These are phyloP conservation scores for Hondaea fermentalgiana DNA, from an alignment of 108 stramenopile species.

Conservation along the genomic window DNA sequence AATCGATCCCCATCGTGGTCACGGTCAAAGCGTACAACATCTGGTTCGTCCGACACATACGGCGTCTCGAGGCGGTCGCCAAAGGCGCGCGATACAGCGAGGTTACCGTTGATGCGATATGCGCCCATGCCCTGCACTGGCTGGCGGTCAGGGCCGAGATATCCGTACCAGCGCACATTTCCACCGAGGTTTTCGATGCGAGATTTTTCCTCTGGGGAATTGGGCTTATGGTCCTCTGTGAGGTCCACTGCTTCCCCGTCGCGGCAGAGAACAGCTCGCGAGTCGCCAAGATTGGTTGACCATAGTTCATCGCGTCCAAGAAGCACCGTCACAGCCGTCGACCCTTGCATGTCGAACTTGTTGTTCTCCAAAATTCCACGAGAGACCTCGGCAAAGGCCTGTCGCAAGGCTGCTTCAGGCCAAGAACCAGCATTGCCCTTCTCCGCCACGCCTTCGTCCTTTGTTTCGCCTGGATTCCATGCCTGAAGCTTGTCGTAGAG, in stretches of 20 bases:
- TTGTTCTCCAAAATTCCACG: slow-evolving; percentile 66
- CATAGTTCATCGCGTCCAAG: slow-evolving; percentile 69
- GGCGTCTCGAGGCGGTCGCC: slow-evolving; percentile 85
- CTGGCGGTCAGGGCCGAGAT: slow-evolving; percentile 22
- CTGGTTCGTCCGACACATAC: slow-evolving; percentile 65
- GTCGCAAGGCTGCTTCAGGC: slow-evolving; percentile 69
- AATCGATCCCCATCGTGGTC: slow-evolving; percentile 43
- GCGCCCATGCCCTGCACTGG: slow-evolving; percentile 64
- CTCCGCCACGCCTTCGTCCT: slow-evolving; percentile 52
- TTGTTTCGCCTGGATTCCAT: neutral
- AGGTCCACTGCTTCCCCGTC: slow-evolving; percentile 39
- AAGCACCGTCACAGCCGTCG: slow-evolving; percentile 72
- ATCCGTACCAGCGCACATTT: slow-evolving; percentile 30
- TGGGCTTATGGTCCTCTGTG: slow-evolving; percentile 84
- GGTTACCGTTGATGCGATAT: slow-evolving; percentile 85
- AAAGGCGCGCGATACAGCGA: slow-evolving; percentile 80
- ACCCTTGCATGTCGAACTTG: slow-evolving; percentile 65
- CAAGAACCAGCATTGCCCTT: slow-evolving; percentile 29
- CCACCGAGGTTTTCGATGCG: slow-evolving; percentile 72
- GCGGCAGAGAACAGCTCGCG: slow-evolving; percentile 73
- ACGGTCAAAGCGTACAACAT: slow-evolving; percentile 51
- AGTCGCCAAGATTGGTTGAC: slow-evolving; percentile 85
- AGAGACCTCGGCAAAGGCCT: slow-evolving; percentile 41
- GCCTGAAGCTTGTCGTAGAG: slow-evolving; percentile 62
- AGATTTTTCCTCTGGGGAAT: slow-evolving; percentile 56